Percentiles rank a stretch among this genome's conserved stretches.
Evolutionary conservation across 179 eudicot genomes (phyloP).

Genomic region (Actinidia polygama): DNA sequence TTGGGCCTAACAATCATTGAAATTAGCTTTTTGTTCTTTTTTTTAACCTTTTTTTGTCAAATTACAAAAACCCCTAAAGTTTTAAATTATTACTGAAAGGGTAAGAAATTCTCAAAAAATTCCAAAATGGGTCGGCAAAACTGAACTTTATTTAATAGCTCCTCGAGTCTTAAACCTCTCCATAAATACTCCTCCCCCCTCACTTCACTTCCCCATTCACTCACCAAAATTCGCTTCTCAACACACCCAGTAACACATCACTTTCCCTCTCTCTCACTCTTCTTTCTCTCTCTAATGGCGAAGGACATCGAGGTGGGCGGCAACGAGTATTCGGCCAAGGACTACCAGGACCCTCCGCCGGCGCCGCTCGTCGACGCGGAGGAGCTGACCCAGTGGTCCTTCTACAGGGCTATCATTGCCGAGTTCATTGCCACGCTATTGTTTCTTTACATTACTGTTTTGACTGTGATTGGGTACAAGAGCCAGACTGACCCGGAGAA

Average conservation of each 20-base stretch:
- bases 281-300: background rate
- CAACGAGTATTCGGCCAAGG: conserved; percentile 35
- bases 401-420: conserved; percentile 69
- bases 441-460: conserved; percentile 18
- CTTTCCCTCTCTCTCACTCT: background rate
- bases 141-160: background rate
- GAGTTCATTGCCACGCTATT: conserved; percentile 61
- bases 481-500: conserved; percentile 18
- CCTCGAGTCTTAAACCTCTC: background rate
- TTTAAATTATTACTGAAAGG: background rate
- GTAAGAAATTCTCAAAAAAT: background rate
- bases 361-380: conserved; percentile 51
- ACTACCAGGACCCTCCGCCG: conserved; percentile 79
- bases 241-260: background rate
- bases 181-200: conserved; percentile 4
- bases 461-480: conserved; percentile 22
- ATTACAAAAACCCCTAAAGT: no score
- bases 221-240: background rate
- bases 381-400: conserved; percentile 61
- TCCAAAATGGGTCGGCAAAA: conserved; percentile 12
- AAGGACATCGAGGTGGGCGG: conserved; percentile 46
- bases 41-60: no score
- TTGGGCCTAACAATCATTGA: background rate
- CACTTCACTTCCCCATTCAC: background rate
- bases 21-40: background rate